Percentiles rank a stretch among this genome's conserved stretches.
Evolutionary conservation across 1,139 yeast genomes (phyloP).

Genomic region (Hemisphaericaspora lyxosophila): DNA sequence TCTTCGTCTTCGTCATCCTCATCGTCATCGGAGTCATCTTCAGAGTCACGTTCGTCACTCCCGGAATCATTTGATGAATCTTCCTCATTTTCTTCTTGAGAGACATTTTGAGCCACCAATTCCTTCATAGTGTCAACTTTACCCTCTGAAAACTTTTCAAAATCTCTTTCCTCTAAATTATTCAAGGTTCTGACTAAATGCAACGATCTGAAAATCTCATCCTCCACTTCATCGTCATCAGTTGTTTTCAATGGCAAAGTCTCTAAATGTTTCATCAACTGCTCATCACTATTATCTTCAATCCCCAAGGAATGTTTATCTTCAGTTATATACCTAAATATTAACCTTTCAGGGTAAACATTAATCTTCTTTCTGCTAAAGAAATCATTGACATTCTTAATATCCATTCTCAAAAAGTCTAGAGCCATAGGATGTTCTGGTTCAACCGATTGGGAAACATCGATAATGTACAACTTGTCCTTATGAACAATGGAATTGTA

Average conservation of each 20-base stretch:
- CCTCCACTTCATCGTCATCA: conserved; percentile 55
- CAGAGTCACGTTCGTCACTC: conserved; percentile 28
- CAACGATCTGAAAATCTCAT: conserved; percentile 82
- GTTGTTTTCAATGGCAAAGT: conserved; percentile 54
- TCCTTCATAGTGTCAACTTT: conserved; percentile 75
- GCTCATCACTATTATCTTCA: conserved; percentile 41
- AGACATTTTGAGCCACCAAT: conserved; percentile 41
- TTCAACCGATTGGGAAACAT: conserved; percentile 96
- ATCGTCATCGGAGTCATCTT: conserved; percentile 34
- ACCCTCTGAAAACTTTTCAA: conserved; percentile 76
- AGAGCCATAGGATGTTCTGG: conserved; percentile 97
- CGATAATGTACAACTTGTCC: conserved; percentile 81
- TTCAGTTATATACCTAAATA: conserved; percentile 71
- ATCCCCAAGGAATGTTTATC: conserved; percentile 38
- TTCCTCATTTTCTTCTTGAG: conserved; percentile 27
- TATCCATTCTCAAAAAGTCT: conserved; percentile 95
- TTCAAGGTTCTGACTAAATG: conserved; percentile 79
- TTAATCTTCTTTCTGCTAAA: conserved; percentile 69
- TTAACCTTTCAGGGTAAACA: conserved; percentile 75
- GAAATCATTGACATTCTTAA: conserved; percentile 89
- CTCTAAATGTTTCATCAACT: conserved; percentile 38
- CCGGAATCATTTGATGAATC: conserved; percentile 11
- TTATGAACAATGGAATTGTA: conserved; percentile 88
- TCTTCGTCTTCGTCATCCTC: conserved; percentile 29
- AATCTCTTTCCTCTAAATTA: conserved; percentile 83